Conservation (phyloP, 371 early-diverging fungal species). For the Dinochytrium kinnereticum region DNA sequence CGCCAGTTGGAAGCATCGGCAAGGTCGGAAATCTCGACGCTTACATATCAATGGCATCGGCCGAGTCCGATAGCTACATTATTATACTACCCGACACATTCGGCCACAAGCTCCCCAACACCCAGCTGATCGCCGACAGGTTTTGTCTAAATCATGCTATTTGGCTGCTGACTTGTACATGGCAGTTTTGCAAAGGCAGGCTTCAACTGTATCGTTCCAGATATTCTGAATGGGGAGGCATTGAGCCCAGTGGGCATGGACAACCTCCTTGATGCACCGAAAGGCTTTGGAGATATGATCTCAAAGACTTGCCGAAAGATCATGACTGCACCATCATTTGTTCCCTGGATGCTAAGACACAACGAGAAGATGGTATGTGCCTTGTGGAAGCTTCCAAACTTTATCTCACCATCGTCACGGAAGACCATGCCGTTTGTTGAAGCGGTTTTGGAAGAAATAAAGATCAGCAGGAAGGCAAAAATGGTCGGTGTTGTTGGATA, state of each 20-base stretch:
- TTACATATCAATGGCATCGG: slow-evolving; percentile 23
- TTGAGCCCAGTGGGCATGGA: slow-evolving; percentile 1
- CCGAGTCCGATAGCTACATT: not conserved
- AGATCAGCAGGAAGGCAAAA: not conserved
- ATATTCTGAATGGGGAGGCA: slow-evolving; percentile 19
- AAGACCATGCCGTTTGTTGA: slow-evolving; percentile 7
- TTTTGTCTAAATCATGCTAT: no score
- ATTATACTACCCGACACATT: slow-evolving; percentile 32
- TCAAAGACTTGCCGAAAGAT: slow-evolving; percentile 5
- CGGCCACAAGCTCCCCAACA: slow-evolving; percentile 33
- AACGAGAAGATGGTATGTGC: not conserved
- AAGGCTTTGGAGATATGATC: not conserved
- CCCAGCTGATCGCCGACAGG: slow-evolving; percentile 35
- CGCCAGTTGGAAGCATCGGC: slow-evolving; percentile 19
- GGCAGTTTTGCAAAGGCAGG: slow-evolving; percentile 27
- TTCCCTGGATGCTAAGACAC: slow-evolving; percentile 7
- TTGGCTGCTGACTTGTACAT: no score
- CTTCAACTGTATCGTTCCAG: slow-evolving; percentile 22
- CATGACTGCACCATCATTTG: not conserved
- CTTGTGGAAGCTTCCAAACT: not conserved
- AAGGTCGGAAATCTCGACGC: slow-evolving; percentile 13
- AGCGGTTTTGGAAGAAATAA: not conserved
- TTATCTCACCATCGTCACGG: not conserved
- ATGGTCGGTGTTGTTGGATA: slow-evolving; percentile 9
- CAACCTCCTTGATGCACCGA: slow-evolving; percentile 6